Percentiles rank a stretch among this genome's conserved stretches.
phyloP scores from a whole-genome alignment of 108 stramenopile genomes.

The Chaetoceros muelleri region DNA sequence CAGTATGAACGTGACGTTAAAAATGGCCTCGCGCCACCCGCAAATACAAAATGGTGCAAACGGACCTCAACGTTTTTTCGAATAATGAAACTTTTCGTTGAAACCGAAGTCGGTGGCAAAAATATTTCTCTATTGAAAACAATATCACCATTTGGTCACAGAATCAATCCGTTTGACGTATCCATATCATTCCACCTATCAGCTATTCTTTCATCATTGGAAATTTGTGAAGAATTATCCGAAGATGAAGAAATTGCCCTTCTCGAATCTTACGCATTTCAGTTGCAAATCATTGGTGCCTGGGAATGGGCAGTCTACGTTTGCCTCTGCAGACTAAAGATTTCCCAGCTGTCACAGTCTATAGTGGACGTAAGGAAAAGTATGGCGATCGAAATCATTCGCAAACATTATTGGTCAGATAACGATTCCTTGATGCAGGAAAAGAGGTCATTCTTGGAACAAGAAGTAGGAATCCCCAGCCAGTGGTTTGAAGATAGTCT shows the following conservation, averaged over 20 bases:
- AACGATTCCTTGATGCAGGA: slow-evolving; percentile 7
- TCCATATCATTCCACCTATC: slow-evolving; percentile 39
- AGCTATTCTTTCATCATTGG: slow-evolving; percentile 22
- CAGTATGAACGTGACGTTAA: neutral
- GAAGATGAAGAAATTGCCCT: slow-evolving; percentile 29
- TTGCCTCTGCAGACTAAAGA: slow-evolving; percentile 22
- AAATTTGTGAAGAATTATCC: neutral
- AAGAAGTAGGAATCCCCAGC: slow-evolving; percentile 39
- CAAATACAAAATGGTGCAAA: neutral
- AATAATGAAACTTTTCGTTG: slow-evolving; percentile 1
- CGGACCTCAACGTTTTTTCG: slow-evolving; percentile 6
- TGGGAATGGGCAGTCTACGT: slow-evolving; percentile 84
- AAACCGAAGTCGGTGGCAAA: neutral
- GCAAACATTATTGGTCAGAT: slow-evolving; percentile 24
- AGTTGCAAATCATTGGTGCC: slow-evolving; percentile 37
- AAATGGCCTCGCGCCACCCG: neutral
- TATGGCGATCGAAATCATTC: slow-evolving; percentile 41
- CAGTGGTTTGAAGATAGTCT: slow-evolving; percentile 53
- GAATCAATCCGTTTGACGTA: slow-evolving; percentile 26
- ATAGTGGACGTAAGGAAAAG: slow-evolving; percentile 9
- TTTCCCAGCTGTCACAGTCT: slow-evolving; percentile 8
- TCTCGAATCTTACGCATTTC: slow-evolving; percentile 42
- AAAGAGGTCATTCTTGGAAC: slow-evolving; percentile 35
- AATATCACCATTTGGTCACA: slow-evolving; percentile 21
- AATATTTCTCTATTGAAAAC: slow-evolving; percentile 12